Conservation (phyloP, 331 rosid genomes). For the Malus hybrid region DNA sequence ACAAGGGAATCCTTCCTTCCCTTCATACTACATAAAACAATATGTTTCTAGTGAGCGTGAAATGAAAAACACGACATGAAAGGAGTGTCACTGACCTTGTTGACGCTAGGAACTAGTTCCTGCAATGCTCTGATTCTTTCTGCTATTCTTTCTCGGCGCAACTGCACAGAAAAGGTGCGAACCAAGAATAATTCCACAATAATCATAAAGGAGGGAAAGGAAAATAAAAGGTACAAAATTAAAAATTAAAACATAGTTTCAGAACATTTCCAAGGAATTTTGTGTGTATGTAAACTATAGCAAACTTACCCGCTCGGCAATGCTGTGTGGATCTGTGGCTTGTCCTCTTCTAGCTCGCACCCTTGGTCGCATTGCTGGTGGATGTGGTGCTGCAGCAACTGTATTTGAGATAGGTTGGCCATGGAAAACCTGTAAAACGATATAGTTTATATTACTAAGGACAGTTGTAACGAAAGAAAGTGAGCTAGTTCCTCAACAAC, state of each 20-base stretch:
- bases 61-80: not conserved
- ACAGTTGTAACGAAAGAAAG: not conserved
- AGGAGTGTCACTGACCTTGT: constrained; percentile 51
- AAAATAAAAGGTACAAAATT: not conserved
- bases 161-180: constrained; percentile 34
- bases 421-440: constrained; percentile 57
- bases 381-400: constrained; percentile 61
- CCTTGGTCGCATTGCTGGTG: constrained; percentile 94
- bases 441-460: constrained; percentile 10
- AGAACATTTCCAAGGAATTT: not conserved
- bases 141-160: constrained; percentile 97
- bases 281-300: not conserved
- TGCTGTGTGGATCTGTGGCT: constrained; percentile 99
- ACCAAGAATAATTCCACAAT: constrained; percentile 12
- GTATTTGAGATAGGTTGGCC: constrained; percentile 68
- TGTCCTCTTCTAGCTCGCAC: constrained; percentile 98
- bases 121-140: constrained; percentile 97
- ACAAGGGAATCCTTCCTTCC: not conserved
- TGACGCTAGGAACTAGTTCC: constrained; percentile 93
- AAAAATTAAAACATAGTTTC: not conserved
- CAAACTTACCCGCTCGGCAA: constrained; percentile 83
- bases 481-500: not conserved
- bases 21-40: not conserved
- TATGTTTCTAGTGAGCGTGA: not conserved
- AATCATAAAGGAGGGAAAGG: not conserved